Evolutionary conservation across 345 rosid genomes (phyloP), one percentile per base, ranked within the genome.

Genomic region (Salix brachista): DNA sequence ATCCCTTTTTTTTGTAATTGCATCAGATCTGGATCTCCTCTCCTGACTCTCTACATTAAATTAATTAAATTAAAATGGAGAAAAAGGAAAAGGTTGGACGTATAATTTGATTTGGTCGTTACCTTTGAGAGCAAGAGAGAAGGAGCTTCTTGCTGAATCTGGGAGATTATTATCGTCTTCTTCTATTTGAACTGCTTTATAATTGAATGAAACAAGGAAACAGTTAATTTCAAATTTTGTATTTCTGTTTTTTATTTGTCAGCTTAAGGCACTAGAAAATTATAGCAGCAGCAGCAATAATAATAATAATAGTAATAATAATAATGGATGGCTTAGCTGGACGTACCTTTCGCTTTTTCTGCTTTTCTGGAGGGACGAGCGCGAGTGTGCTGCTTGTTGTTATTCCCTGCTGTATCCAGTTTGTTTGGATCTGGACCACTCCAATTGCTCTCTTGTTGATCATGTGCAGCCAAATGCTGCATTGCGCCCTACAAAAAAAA

Each of bases 81-180:
- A 28, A 44, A 10, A 42, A 42, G 0, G 13, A 42, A 42, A 42
- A 14, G 21, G 32, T 56, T 34, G 67, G 61, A 67, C 61, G 21
- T 11, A 48, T 14, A 44, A 10, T 8, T 16, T 5, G 44, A 34
- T 36, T 28, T 26, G 23, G 54, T 58, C 25, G 30, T 36, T 52
- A 93, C 99, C 99, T 93, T 89, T 88, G 76, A 91, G 87, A 75
- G 97, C 94, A 64, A 88, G 83, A 84, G 98, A 91, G 80, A 93
- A 93, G 39, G 98, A 93, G 83, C 85, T 93, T 75, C 98, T 91
- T 8, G 94, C 96, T 48, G 98, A 91, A 82, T 89, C 94, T 52
- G 80, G 69, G 28, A 83, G 84, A 61, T 83, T 88, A 69, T 39
- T 80, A 60, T 86, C 90, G 73, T 86, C 92, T 56, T 89, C 88